phyloP scores from a whole-genome alignment of 2,329 filamentous ascomycete species.

The Septoria petroselini region DNA sequence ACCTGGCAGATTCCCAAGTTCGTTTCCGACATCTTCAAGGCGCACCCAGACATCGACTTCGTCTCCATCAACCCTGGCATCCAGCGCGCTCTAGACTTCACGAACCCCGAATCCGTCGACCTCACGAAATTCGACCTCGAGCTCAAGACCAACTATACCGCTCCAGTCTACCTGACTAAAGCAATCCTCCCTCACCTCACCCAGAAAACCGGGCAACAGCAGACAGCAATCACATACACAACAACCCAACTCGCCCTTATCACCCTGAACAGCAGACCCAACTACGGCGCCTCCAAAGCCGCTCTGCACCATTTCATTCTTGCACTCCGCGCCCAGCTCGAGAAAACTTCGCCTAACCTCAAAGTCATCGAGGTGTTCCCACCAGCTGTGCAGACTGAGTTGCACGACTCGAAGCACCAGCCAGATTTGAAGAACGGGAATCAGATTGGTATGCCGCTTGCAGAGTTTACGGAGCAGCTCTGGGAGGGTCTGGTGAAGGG shows the following conservation, averaged over 20 bases:
- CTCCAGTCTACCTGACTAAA: slow-evolving; percentile 19
- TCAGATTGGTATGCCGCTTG: slow-evolving; percentile 18
- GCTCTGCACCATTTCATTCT: slow-evolving; percentile 18
- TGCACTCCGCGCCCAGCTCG: slow-evolving; percentile 9
- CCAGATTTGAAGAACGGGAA: slow-evolving; percentile 18
- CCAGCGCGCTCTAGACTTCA: slow-evolving; percentile 51
- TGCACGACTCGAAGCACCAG: slow-evolving; percentile 17
- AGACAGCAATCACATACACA: slow-evolving; percentile 16
- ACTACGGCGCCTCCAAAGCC: slow-evolving; percentile 20
- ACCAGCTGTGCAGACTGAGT: slow-evolving; percentile 17
- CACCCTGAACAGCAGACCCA: slow-evolving; percentile 16
- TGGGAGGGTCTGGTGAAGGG: slow-evolving; percentile 8
- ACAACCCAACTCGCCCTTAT: slow-evolving; percentile 19
- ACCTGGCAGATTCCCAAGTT: slow-evolving; percentile 45
- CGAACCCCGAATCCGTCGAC: slow-evolving; percentile 49
- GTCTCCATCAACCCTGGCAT: slow-evolving; percentile 54
- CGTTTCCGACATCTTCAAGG: slow-evolving; percentile 41
- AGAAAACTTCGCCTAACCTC: not conserved
- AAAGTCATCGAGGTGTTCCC: slow-evolving; percentile 17
- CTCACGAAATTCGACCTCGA: slow-evolving; percentile 45
- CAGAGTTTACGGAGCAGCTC: slow-evolving; percentile 13
- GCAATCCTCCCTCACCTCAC: slow-evolving; percentile 16
- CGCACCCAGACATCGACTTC: slow-evolving; percentile 52
- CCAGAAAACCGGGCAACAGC: not conserved
- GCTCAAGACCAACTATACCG: slow-evolving; percentile 34